Evolutionary conservation across 1,139 yeast genomes (phyloP).

Genomic region (Candida glucosophila): DNA sequence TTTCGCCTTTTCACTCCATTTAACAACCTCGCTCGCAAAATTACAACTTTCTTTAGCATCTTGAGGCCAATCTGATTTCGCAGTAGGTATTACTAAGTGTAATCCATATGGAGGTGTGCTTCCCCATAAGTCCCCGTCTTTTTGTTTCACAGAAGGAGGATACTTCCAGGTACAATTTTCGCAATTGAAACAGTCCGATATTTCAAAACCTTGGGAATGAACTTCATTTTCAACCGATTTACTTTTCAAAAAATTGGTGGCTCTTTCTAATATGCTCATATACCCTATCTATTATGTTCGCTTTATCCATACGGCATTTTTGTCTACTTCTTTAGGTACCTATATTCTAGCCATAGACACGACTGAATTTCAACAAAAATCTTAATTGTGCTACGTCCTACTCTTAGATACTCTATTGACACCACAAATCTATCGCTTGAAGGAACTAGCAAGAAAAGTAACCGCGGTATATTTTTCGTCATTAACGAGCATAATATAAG

Average conservation of each 20-base stretch:
- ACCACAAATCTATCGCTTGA: too few relatives aligned
- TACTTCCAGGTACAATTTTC: conserved; percentile 40
- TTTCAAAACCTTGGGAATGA: conserved; percentile 29
- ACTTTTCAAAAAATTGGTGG: too few relatives aligned
- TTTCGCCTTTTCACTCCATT: conserved; percentile 33
- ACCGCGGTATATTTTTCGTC: too few relatives aligned
- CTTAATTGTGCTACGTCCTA: too few relatives aligned
- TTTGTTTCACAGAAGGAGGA: conserved; percentile 52
- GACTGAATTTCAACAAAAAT: too few relatives aligned
- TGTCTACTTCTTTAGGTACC: too few relatives aligned
- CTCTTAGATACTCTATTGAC: too few relatives aligned
- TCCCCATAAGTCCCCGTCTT: conserved; percentile 51
- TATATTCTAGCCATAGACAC: too few relatives aligned
- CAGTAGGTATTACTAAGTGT: conserved; percentile 76
- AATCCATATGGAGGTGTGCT: conserved; percentile 60
- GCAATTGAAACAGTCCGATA: conserved; percentile 42
- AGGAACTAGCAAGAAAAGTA: too few relatives aligned
- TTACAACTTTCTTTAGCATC: conserved; percentile 50
- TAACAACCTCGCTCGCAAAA: conserved; percentile 40
- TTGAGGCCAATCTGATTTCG: conserved; percentile 76
- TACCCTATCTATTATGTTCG: too few relatives aligned
- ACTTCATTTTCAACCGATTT: conserved; percentile 12
- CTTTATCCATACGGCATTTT: too few relatives aligned
- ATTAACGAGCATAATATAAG: too few relatives aligned
- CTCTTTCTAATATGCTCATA: not conserved